Percentiles rank a stretch among this genome's conserved stretches.
Evolutionary conservation across 352 stramenopile genomes (phyloP).

Genomic region (Phytopythium delawarense): DNA sequence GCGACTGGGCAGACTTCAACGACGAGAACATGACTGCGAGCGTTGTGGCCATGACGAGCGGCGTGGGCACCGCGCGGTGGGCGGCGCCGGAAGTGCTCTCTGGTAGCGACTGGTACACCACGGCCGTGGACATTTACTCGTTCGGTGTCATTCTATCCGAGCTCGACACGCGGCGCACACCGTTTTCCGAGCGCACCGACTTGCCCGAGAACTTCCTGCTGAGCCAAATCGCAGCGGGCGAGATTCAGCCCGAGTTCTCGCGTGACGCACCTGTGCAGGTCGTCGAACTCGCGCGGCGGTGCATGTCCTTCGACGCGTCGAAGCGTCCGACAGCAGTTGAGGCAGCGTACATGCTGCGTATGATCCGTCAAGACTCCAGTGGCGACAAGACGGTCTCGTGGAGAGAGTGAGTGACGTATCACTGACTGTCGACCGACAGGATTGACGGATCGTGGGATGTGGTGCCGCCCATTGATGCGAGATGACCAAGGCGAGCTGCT

Average conservation of each 20-base stretch:
- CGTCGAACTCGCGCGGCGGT: constrained; percentile 19
- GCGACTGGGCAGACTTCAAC: constrained; percentile 11
- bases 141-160: constrained; percentile 44
- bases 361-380: not conserved
- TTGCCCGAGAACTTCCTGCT: constrained; percentile 28
- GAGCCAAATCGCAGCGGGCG: constrained; percentile 17
- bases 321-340: constrained; percentile 24
- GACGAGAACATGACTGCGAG: constrained; percentile 9
- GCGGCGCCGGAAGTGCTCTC: constrained; percentile 46
- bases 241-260: constrained; percentile 22
- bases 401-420: not conserved
- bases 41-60: constrained; percentile 15
- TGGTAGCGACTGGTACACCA: constrained; percentile 35
- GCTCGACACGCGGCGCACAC: constrained; percentile 38
- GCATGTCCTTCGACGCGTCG: constrained; percentile 18
- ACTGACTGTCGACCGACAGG: not conserved
- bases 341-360: constrained; percentile 23
- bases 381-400: not conserved
- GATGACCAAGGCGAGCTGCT: not conserved
- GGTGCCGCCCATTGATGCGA: not conserved
- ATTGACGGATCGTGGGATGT: not conserved
- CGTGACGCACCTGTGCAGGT: constrained; percentile 9
- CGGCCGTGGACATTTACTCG: constrained; percentile 40
- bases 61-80: constrained; percentile 47
- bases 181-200: constrained; percentile 20